These are phyloP conservation scores for Ustilago loliicola DNA, from an alignment of 1,284 basidiomycete species.

Conservation along the genomic window DNA sequence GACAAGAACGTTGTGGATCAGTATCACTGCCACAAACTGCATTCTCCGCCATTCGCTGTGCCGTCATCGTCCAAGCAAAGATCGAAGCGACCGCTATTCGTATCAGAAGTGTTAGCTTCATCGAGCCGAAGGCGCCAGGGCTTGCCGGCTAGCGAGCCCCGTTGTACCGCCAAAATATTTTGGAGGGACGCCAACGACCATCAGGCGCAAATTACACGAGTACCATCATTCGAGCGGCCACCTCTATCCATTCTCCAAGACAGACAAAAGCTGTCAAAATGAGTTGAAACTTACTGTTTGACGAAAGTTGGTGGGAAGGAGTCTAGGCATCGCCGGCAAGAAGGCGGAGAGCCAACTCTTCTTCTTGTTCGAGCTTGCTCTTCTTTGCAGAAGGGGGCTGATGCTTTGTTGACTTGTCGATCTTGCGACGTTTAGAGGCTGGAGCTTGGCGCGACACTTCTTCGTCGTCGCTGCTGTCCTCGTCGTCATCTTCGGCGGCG, in stretches of 20 bases:
- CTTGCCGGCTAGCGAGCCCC: constrained; percentile 64
- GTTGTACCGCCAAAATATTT: constrained; percentile 41
- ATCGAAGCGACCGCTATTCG: neutral
- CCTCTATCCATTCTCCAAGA: neutral
- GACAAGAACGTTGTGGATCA: neutral
- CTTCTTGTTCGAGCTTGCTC: constrained; percentile 53
- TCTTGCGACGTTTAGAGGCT: constrained; percentile 38
- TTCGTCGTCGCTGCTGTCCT: constrained; percentile 31
- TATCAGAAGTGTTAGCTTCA: constrained; percentile 59
- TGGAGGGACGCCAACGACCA: constrained; percentile 42
- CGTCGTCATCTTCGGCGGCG: constrained; percentile 28
- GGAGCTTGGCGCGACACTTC: constrained; percentile 25
- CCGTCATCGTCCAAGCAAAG: neutral
- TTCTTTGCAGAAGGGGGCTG: constrained; percentile 16
- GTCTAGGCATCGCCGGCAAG: constrained; percentile 42
- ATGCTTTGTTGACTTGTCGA: constrained; percentile 9
- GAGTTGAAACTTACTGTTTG: constrained; percentile 17
- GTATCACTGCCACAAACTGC: neutral
- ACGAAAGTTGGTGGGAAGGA: neutral
- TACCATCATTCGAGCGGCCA: constrained; percentile 55
- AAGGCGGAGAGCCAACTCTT: constrained; percentile 54
- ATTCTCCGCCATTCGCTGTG: neutral
- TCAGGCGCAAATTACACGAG: constrained; percentile 68
- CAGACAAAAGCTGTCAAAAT: neutral
- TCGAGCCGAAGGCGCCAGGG: constrained; percentile 55